Percentiles rank a stretch among this genome's conserved stretches.
Conservation (phyloP, 208 protist genomes). For the Zelonia costaricensis region DNA sequence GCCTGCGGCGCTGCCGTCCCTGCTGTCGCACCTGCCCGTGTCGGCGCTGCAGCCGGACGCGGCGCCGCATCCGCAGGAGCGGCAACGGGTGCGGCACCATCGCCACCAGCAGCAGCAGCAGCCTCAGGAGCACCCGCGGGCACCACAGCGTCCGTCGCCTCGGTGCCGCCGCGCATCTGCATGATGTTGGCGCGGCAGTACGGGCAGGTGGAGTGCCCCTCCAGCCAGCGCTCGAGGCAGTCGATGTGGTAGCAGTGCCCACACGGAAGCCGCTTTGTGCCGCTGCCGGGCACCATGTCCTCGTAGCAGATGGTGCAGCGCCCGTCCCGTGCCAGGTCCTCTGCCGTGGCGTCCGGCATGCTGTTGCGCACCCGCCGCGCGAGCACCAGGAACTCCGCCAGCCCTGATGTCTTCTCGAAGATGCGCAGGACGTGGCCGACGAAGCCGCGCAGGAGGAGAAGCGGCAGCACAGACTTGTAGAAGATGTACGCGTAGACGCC, state of each 20-base stretch:
- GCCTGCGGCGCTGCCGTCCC: no score
- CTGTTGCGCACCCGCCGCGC: constrained; percentile 27
- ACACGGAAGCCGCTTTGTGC: constrained; percentile 71
- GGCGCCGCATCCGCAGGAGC: no score
- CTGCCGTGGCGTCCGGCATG: constrained; percentile 46
- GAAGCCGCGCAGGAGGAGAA: constrained; percentile 55
- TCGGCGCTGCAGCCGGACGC: no score
- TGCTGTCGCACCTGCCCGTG: no score
- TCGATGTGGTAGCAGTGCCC: constrained; percentile 84
- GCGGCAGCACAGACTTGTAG: constrained; percentile 36
- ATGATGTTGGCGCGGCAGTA: constrained; percentile 80
- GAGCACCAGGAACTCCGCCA: constrained; percentile 50
- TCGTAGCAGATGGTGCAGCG: constrained; percentile 88
- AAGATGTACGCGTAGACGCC: constrained; percentile 53
- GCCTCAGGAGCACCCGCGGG: no score
- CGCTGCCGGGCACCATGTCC: constrained; percentile 52
- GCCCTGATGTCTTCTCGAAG: constrained; percentile 31
- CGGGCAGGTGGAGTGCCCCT: constrained; percentile 76
- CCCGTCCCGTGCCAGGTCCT: constrained; percentile 58
- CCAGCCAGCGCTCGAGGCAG: constrained; percentile 80
- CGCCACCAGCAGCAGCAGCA: no score
- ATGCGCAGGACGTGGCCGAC: constrained; percentile 34
- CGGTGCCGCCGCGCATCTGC: constrained; percentile 15
- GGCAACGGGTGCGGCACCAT: no score
- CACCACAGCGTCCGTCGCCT: no score